Conservation (phyloP, 331 rosid genomes). For the Rhamnella rubrinervis region DNA sequence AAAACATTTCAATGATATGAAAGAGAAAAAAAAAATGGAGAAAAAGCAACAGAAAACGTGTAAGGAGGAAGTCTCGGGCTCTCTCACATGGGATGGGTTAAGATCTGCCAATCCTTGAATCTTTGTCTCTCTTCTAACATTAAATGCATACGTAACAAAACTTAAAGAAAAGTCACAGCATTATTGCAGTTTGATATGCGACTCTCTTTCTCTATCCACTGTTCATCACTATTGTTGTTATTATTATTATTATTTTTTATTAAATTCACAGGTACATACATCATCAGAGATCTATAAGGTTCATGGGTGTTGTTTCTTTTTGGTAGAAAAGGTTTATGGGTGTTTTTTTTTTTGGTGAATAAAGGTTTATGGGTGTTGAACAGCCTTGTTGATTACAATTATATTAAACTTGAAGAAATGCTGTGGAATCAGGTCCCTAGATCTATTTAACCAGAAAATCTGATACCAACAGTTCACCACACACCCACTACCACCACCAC, state of each 20-base stretch:
- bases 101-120: background rate
- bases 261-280: no score
- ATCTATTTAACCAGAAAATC: slow-evolving; percentile 41
- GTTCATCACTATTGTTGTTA: no score
- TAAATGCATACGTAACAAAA: background rate
- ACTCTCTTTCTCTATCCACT: no score
- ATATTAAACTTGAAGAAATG: background rate
- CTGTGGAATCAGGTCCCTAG: slow-evolving; percentile 25
- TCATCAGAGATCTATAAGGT: no score
- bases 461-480: slow-evolving; percentile 51
- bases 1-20: no score
- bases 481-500: slow-evolving; percentile 17
- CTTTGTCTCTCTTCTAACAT: background rate
- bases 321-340: slow-evolving; percentile 5
- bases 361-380: slow-evolving; percentile 10
- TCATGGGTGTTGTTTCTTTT: no score
- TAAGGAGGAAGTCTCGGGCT: background rate
- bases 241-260: background rate
- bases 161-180: background rate
- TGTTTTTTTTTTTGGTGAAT: background rate
- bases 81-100: slow-evolving; percentile 1
- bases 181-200: background rate
- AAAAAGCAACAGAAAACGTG: background rate
- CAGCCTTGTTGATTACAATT: background rate
- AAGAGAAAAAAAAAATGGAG: background rate